Evolutionary conservation across 2,329 filamentous ascomycete genomes (phyloP).

Genomic region (Cordyceps cateniannulata): DNA sequence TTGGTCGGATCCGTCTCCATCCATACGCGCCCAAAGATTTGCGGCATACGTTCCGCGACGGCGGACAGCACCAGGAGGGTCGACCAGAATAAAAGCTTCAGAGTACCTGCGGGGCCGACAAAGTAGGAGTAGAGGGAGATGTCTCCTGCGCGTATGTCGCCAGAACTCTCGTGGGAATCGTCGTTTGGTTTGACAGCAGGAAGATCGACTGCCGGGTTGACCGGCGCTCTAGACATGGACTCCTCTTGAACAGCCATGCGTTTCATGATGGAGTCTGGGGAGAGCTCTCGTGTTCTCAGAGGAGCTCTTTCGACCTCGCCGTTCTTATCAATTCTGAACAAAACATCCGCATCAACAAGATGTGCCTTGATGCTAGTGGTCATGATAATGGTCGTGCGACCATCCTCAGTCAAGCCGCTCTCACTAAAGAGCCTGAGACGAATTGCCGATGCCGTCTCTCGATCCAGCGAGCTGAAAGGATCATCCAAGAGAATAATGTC

Average conservation of each 20-base stretch:
- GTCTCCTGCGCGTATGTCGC: neutral
- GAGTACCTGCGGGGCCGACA: neutral
- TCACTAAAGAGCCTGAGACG: constrained; percentile 14
- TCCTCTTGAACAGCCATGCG: neutral
- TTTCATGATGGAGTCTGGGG: neutral
- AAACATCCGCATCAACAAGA: neutral
- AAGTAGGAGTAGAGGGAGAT: constrained; percentile 4
- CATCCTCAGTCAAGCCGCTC: constrained; percentile 13
- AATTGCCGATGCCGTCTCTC: constrained; percentile 12
- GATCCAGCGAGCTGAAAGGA: constrained; percentile 10
- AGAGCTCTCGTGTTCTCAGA: neutral
- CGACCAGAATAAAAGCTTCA: neutral
- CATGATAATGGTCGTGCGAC: constrained; percentile 14
- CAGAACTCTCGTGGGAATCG: neutral
- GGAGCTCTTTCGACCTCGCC: neutral
- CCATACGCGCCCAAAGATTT: constrained; percentile 4
- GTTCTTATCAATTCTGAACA: neutral
- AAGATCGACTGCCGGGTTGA: neutral
- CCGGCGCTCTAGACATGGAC: neutral
- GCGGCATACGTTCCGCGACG: neutral
- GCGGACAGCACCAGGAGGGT: neutral
- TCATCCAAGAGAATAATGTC: constrained; percentile 88
- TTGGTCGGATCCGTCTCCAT: constrained; percentile 12
- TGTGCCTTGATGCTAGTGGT: neutral
- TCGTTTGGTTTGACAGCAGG: neutral